Percentiles rank a stretch among this genome's conserved stretches.
phyloP scores from a whole-genome alignment of 371 early-diverging fungal species.

The Syncephalastrum monosporum region DNA sequence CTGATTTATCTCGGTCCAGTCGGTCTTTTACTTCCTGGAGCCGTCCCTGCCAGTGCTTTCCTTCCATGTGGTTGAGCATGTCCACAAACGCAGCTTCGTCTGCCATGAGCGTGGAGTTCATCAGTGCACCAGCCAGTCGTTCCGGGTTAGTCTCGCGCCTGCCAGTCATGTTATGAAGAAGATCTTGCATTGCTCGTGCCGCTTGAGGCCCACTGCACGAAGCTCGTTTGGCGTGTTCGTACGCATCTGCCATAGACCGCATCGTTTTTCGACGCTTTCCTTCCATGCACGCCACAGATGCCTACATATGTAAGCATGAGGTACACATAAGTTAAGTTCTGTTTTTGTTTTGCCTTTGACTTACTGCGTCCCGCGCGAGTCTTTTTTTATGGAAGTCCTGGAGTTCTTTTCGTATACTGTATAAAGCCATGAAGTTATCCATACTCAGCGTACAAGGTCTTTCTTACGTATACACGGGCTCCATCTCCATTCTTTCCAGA shows the following conservation, averaged over 20 bases:
- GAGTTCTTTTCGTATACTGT: constrained; percentile 3
- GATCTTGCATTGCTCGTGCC: not conserved
- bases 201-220: constrained; percentile 4
- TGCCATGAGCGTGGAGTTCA: constrained; percentile 2
- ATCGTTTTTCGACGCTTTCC: not conserved
- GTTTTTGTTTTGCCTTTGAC: not conserved
- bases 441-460: no score
- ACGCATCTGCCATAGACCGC: constrained; percentile 1
- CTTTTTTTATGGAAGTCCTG: not conserved
- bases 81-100: constrained; percentile 6
- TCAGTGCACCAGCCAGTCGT: not conserved
- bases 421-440: not conserved
- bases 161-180: not conserved
- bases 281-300: not conserved
- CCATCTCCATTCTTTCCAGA: constrained; percentile 5
- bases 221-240: constrained; percentile 5
- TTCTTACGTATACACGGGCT: not conserved
- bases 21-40: no score
- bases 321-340: no score
- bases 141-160: not conserved
- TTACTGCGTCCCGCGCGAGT: constrained; percentile 8
- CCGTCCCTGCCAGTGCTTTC: not conserved
- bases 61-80: constrained; percentile 1
- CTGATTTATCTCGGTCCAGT: no score
- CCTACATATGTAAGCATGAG: not conserved